A percentile compares a stretch with the other conserved stretches of the same genome.
Conservation (phyloP, 1,139 yeast genomes). For the Williopsis jadinii region DNA sequence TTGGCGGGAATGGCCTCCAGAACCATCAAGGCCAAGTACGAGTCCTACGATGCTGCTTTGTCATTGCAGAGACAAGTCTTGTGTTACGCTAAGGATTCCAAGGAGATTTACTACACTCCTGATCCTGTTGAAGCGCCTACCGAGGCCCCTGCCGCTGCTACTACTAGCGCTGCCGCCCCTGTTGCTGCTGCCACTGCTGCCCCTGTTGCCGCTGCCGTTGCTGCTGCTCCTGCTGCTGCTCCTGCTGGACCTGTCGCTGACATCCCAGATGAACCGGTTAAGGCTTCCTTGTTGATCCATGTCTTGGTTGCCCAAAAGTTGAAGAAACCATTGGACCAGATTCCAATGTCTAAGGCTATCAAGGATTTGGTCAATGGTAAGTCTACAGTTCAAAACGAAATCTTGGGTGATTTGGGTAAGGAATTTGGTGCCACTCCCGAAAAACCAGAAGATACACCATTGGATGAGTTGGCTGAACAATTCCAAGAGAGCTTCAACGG, state of each 20-base stretch:
- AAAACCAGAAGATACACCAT: conserved; percentile 97
- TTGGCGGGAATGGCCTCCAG: conserved; percentile 98
- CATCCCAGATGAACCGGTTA: conserved; percentile 83
- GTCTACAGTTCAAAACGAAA: conserved; percentile 96
- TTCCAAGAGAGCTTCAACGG: conserved; percentile 91
- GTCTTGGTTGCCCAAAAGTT: conserved; percentile 92
- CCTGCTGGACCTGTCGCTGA: conserved; percentile 74
- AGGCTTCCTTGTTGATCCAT: conserved; percentile 76
- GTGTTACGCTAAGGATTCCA: conserved; percentile 92
- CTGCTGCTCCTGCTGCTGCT: conserved; percentile 54
- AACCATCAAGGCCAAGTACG: conserved; percentile 93
- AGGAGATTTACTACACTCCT: conserved; percentile 92
- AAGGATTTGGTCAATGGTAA: conserved; percentile 97
- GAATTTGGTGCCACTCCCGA: conserved; percentile 98
- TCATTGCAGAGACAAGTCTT: conserved; percentile 94
- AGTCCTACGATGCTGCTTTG: conserved; percentile 95
- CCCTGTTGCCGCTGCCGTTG: conserved; percentile 44
- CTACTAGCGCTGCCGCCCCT: conserved; percentile 37
- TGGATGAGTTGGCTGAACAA: conserved; percentile 89
- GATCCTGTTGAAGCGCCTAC: conserved; percentile 47
- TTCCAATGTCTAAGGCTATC: conserved; percentile 87
- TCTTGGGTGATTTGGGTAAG: conserved; percentile 95
- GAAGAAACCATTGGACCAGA: conserved; percentile 80
- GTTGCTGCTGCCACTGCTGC: conserved; percentile 41
- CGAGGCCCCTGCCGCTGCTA: conserved; percentile 32